Conservation (phyloP, 768 basidiomycete species). For the Antrodiella citrinella region DNA sequence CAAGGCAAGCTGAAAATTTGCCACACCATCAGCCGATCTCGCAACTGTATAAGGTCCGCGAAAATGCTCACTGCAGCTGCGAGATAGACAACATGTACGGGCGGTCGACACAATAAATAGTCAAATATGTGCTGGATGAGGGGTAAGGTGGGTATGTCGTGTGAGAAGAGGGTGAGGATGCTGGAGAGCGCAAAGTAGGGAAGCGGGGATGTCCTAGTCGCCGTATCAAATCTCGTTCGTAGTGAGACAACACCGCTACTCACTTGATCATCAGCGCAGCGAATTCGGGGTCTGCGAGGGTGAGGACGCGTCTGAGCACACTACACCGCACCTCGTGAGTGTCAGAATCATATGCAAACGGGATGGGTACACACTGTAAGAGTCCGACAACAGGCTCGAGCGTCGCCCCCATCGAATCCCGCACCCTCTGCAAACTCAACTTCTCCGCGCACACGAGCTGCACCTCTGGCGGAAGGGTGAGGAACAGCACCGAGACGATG, state of each 20-base stretch:
- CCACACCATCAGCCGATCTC: neutral
- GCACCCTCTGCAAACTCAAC: constrained; percentile 65
- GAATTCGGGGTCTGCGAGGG: constrained; percentile 60
- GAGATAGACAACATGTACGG: constrained; percentile 75
- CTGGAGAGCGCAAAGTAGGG: constrained; percentile 90
- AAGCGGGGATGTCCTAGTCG: constrained; percentile 56
- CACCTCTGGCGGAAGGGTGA: constrained; percentile 58
- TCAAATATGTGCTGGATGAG: constrained; percentile 92
- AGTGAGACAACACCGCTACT: constrained; percentile 12
- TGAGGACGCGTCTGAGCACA: constrained; percentile 66
- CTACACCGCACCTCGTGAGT: constrained; percentile 29
- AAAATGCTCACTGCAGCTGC: constrained; percentile 67
- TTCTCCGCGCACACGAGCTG: constrained; percentile 59
- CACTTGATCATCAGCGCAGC: constrained; percentile 64
- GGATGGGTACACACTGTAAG: constrained; percentile 49
- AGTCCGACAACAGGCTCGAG: constrained; percentile 82
- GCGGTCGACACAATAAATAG: constrained; percentile 76
- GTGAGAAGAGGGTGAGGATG: constrained; percentile 85
- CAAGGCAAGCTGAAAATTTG: constrained; percentile 58
- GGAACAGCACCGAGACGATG: constrained; percentile 75
- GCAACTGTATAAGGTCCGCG: neutral
- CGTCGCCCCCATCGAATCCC: constrained; percentile 84
- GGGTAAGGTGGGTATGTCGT: constrained; percentile 84
- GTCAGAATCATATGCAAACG: neutral
- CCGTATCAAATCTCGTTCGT: neutral